Percentiles rank a stretch among this genome's conserved stretches.
phyloP scores from a whole-genome alignment of 768 basidiomycete species.

The Russula sp. region DNA sequence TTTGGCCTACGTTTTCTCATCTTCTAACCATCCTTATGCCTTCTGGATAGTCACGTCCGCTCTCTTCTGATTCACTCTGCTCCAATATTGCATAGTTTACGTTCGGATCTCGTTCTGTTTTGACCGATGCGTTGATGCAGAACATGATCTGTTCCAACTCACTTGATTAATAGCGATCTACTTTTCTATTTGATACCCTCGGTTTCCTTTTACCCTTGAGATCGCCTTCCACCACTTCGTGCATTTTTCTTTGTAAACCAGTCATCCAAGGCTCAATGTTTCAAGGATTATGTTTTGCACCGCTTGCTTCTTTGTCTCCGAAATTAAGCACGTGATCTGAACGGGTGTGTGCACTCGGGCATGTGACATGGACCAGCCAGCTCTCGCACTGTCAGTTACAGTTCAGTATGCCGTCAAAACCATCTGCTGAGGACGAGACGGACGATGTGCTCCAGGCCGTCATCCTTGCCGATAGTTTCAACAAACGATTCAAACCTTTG shows the following conservation, averaged over 20 bases:
- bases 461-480: constrained; percentile 93
- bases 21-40: constrained; percentile 27
- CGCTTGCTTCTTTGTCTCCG: background rate
- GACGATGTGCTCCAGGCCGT: constrained; percentile 91
- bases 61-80: constrained; percentile 24
- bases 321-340: background rate
- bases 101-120: constrained; percentile 50
- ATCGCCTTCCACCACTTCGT: constrained; percentile 49
- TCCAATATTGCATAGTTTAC: constrained; percentile 35
- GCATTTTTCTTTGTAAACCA: constrained; percentile 40
- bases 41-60: constrained; percentile 30
- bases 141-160: constrained; percentile 56
- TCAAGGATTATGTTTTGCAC: constrained; percentile 3
- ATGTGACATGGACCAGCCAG: no score
- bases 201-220: constrained; percentile 39
- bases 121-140: constrained; percentile 42
- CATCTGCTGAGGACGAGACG: constrained; percentile 47
- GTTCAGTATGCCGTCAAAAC: background rate
- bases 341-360: background rate
- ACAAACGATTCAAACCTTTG: constrained; percentile 87
- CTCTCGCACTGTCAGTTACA: no score
- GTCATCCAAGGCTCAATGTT: constrained; percentile 30
- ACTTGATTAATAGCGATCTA: constrained; percentile 61
- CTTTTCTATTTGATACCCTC: constrained; percentile 31
- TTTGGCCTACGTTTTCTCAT: constrained; percentile 20